A percentile compares a stretch with the other conserved stretches of the same genome.
phyloP scores from a whole-genome alignment of 148 eudicot genomes.

The Heliamphora exappendiculata region DNA sequence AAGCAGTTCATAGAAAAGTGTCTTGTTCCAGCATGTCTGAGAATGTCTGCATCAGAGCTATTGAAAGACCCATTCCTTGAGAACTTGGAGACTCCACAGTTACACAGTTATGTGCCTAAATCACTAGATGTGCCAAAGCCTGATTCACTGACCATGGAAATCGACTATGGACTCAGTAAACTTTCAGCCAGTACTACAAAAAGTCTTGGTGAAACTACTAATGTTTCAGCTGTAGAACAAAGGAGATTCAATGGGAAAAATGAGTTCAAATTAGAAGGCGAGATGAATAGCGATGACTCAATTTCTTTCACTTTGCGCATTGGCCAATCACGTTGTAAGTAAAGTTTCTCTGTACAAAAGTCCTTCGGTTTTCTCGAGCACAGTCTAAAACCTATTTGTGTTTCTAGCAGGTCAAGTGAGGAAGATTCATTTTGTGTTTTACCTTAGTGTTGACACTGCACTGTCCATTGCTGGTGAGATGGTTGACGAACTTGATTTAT shows the following conservation, averaged over 20 bases:
- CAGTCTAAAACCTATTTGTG: background rate
- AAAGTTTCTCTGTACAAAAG: background rate
- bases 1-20: conserved; percentile 50
- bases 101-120: conserved; percentile 14
- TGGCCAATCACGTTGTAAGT: conserved; percentile 32
- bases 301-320: conserved; percentile 47
- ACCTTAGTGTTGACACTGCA: conserved; percentile 47
- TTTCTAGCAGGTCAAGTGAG: conserved; percentile 37
- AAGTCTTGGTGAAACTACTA: conserved; percentile 30
- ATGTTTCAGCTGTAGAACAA: conserved; percentile 28
- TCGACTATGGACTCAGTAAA: conserved; percentile 33
- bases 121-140: conserved; percentile 17
- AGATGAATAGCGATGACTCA: conserved; percentile 34
- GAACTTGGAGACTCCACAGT: conserved; percentile 19
- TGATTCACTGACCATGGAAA: conserved; percentile 42
- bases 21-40: conserved; percentile 31
- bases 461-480: conserved; percentile 58
- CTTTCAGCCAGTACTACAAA: conserved; percentile 23
- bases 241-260: conserved; percentile 32
- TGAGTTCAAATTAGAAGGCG: conserved; percentile 45
- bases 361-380: background rate
- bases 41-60: conserved; percentile 46
- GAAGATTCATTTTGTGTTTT: conserved; percentile 53
- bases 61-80: conserved; percentile 47
- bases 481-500: conserved; percentile 56